Evolutionary conservation across 129 eudicot species (phyloP), one percentile per base, ranked within the genome.

Genomic region (Pseudognaphalium luteoalbum): DNA sequence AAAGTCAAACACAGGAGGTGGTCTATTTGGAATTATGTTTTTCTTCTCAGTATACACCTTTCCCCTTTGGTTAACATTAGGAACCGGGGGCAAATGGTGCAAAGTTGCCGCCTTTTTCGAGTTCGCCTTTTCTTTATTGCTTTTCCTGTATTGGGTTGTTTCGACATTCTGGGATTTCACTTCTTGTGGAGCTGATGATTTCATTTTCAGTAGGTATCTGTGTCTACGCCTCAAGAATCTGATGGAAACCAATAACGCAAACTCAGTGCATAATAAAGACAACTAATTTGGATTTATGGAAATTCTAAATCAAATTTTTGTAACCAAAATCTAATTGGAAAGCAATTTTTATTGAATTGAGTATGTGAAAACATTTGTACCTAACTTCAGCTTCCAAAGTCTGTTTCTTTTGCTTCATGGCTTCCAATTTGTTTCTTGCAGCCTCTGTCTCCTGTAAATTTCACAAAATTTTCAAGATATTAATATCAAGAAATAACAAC

Each of bases 341-440:
- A 65, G 2, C 33, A 22, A 29, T 42, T 3, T 54, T 1, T 28
- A 25, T 34, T 19, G 41, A 58, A 66, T 73, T 20, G 37, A 58
- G 54, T 78, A 60, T 21, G 57, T 5, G 44, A 59, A 30, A 19
- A 11, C 34, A 25, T 70, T 20, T 83, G 77, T 89, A 92, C 97
- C 96, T 79, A 39, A 92, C 96, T 89, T 92, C 96, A 64, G 97
- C 97, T 65, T 85, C 83, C 22, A 87, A 79, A 39, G 78, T 85
- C 28, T 34, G 75, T 76, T 84, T 89, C 85, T 83, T 87, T 73
- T 87, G 87, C 76, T 89, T 83, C 65, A 81, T 77, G 32, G 56
- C 68, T 56, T 78, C 89, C 81, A 91, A 78, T 28, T 78, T 78
- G 85, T 76, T 75, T 78, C 80, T 89, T 64, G 83, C 84, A 71